Conservation (phyloP, 495 filamentous ascomycete species). For the Tricharina praecox region DNA sequence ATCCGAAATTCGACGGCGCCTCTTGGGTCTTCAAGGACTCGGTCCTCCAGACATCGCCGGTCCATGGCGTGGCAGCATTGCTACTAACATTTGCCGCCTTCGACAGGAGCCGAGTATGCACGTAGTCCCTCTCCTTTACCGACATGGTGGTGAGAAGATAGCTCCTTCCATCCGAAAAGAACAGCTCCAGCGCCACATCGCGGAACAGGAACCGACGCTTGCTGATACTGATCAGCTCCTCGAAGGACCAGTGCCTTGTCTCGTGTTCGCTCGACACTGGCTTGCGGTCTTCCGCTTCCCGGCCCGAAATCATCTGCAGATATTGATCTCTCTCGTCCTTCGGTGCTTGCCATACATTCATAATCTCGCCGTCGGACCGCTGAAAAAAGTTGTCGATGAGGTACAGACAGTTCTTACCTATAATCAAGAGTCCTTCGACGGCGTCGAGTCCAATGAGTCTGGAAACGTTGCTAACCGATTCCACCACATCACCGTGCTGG, state of each 20-base stretch:
- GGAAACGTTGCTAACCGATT: constrained; percentile 86
- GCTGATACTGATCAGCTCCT: constrained; percentile 87
- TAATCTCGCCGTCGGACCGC: constrained; percentile 81
- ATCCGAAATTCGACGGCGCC: constrained; percentile 54
- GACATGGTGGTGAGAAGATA: constrained; percentile 77
- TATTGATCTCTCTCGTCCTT: constrained; percentile 86
- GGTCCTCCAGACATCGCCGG: constrained; percentile 64
- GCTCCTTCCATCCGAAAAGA: constrained; percentile 91
- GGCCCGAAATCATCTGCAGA: constrained; percentile 75
- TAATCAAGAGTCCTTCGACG: constrained; percentile 72
- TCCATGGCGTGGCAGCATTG: constrained; percentile 34
- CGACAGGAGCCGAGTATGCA: constrained; percentile 52
- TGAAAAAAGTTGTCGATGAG: constrained; percentile 93
- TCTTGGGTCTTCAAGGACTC: constrained; percentile 74
- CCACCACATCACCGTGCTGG: constrained; percentile 80
- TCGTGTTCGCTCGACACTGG: constrained; percentile 46
- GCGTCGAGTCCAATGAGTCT: constrained; percentile 85
- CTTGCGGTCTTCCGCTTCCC: constrained; percentile 46
- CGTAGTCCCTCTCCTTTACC: constrained; percentile 51
- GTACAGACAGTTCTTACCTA: constrained; percentile 86
- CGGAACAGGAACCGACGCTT: constrained; percentile 90
- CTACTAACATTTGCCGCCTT: constrained; percentile 63
- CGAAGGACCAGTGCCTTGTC: constrained; percentile 82
- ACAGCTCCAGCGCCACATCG: constrained; percentile 86
- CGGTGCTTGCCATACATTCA: constrained; percentile 87